Conservation (phyloP, 2,329 filamentous ascomycete species). For the Phialophora tarda region DNA sequence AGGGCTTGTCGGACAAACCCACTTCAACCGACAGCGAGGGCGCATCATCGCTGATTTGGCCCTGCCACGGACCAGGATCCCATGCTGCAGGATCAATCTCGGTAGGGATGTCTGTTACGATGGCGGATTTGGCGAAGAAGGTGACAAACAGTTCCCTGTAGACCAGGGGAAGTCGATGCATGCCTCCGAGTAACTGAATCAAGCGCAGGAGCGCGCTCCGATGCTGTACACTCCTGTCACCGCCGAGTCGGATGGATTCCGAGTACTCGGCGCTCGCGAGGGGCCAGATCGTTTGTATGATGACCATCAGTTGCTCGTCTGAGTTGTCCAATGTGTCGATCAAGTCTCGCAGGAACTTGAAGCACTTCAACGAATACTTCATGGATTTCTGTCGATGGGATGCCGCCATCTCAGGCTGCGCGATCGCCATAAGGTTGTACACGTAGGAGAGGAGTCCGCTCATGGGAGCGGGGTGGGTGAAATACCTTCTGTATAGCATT, state of each 20-base stretch:
- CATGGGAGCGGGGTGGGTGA: conserved; percentile 12
- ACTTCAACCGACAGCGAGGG: neutral
- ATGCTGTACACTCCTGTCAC: conserved; percentile 11
- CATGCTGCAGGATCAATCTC: conserved; percentile 17
- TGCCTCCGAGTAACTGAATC: conserved; percentile 2
- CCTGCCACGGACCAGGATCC: conserved; percentile 16
- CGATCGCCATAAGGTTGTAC: conserved; percentile 18
- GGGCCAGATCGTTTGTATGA: conserved; percentile 17
- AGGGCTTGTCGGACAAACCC: neutral
- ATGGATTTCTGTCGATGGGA: conserved; percentile 11
- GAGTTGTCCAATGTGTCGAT: conserved; percentile 10
- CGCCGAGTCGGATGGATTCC: conserved; percentile 8
- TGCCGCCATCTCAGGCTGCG: conserved; percentile 8
- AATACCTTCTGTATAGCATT: conserved; percentile 9
- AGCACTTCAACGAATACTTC: conserved; percentile 12
- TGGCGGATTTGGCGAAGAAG: conserved; percentile 16
- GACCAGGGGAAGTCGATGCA: conserved; percentile 3
- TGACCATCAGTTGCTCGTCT: conserved; percentile 10
- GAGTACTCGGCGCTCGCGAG: conserved; percentile 17
- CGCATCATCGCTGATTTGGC: neutral
- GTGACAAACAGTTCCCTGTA: conserved; percentile 16
- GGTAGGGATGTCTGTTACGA: conserved; percentile 1
- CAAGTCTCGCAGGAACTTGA: conserved; percentile 10
- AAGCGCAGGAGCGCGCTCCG: neutral
- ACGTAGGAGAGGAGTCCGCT: conserved; percentile 12